Conservation (phyloP, 192 early-diverging fungal genomes). For the Gamsiella multidivaricata region DNA sequence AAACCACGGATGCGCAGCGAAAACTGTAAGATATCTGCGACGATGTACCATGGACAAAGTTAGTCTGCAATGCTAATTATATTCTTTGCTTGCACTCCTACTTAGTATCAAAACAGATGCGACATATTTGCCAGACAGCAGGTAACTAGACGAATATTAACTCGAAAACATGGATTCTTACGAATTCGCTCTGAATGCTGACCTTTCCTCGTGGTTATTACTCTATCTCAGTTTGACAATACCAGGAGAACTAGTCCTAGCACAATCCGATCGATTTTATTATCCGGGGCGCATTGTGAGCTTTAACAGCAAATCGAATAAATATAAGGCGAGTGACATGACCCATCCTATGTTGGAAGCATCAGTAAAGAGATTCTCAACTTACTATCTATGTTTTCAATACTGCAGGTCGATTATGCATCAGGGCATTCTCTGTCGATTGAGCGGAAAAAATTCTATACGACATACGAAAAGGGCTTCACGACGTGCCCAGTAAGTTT, state of each 20-base stretch:
- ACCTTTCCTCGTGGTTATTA: background rate
- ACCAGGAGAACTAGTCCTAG: constrained; percentile 38
- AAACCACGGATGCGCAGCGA: background rate
- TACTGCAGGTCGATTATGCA: constrained; percentile 34
- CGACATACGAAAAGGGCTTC: constrained; percentile 41
- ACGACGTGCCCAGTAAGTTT: constrained; percentile 36
- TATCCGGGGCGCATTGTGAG: constrained; percentile 29
- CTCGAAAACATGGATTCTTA: background rate
- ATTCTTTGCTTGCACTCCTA: too few species aligned
- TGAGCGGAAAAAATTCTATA: constrained; percentile 43
- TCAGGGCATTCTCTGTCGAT: constrained; percentile 26
- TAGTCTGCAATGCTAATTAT: too few species aligned
- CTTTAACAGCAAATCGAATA: constrained; percentile 45
- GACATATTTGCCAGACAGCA: background rate
- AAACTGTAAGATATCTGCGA: constrained; percentile 13
- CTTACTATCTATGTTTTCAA: too few species aligned
- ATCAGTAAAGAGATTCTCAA: too few species aligned
- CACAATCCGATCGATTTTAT: constrained; percentile 19
- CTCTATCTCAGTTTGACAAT: constrained; percentile 21
- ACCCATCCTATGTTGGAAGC: too few species aligned
- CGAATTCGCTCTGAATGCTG: background rate
- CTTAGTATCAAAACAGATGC: constrained; percentile 1
- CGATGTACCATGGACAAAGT: too few species aligned
- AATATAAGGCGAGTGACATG: constrained; percentile 41
- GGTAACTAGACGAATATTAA: background rate